phyloP scores from a whole-genome alignment of 2,329 filamentous ascomycete species.

The Aspergillus fructus region DNA sequence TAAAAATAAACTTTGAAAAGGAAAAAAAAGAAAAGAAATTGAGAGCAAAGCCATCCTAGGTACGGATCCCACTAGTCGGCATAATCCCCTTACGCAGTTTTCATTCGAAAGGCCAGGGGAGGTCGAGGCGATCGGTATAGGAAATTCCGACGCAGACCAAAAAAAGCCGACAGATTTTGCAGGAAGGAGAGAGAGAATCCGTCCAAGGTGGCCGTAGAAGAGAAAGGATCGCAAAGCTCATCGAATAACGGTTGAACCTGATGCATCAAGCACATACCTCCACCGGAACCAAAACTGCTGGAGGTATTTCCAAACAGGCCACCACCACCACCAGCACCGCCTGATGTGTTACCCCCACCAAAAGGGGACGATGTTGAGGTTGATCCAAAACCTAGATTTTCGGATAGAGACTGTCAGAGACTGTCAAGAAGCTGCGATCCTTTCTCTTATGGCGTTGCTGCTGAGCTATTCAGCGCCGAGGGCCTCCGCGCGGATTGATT shows the following conservation, averaged over 20 bases:
- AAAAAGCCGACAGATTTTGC: background rate
- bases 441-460: constrained; percentile 29
- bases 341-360: constrained; percentile 33
- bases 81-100: background rate
- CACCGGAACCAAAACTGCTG: constrained; percentile 42
- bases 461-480: constrained; percentile 27
- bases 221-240: constrained; percentile 28
- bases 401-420: constrained; percentile 40
- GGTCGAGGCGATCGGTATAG: background rate
- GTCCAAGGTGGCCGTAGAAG: constrained; percentile 12
- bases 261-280: constrained; percentile 39
- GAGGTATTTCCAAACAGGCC: constrained; percentile 37
- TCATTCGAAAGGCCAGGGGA: background rate
- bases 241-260: constrained; percentile 6
- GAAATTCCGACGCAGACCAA: background rate
- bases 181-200: constrained; percentile 5
- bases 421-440: constrained; percentile 33
- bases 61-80: constrained; percentile 1
- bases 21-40: background rate
- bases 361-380: constrained; percentile 39
- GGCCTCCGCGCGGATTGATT: constrained; percentile 20
- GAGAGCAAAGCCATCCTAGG: constrained; percentile 6
- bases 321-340: constrained; percentile 33
- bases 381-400: constrained; percentile 43
- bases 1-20: background rate